phyloP scores from a whole-genome alignment of 2,329 filamentous ascomycete genomes.

The Diaporthe citri region DNA sequence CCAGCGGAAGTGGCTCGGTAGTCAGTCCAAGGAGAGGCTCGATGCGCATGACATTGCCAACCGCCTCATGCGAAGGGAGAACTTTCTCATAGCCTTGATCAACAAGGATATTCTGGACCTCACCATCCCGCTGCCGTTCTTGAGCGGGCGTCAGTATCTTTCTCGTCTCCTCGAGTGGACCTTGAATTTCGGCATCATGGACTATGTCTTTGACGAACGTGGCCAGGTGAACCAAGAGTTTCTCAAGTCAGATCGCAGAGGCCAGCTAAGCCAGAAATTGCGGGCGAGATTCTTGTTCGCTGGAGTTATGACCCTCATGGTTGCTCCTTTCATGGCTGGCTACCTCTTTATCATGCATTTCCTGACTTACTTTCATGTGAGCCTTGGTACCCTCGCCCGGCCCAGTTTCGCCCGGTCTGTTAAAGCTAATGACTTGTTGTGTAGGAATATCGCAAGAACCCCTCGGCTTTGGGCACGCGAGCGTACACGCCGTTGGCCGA shows the following conservation, averaged over 20 bases:
- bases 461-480: slow-evolving; percentile 85
- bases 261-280: slow-evolving; percentile 82
- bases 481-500: slow-evolving; percentile 94
- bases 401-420: neutral
- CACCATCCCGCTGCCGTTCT: slow-evolving; percentile 85
- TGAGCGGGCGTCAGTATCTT: slow-evolving; percentile 84
- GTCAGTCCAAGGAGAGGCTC: slow-evolving; percentile 91
- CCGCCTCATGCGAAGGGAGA: slow-evolving; percentile 94
- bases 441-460: slow-evolving; percentile 95
- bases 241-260: slow-evolving; percentile 84
- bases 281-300: slow-evolving; percentile 84
- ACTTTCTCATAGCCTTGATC: slow-evolving; percentile 95
- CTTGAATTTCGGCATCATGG: slow-evolving; percentile 88
- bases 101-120: slow-evolving; percentile 96
- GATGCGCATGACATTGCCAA: slow-evolving; percentile 98
- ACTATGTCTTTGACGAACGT: slow-evolving; percentile 92
- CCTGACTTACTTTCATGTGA: slow-evolving; percentile 91
- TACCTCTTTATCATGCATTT: slow-evolving; percentile 92
- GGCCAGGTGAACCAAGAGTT: slow-evolving; percentile 91
- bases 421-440: slow-evolving; percentile 4
- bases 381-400: slow-evolving; percentile 45
- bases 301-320: slow-evolving; percentile 86
- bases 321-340: slow-evolving; percentile 87
- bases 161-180: slow-evolving; percentile 94
- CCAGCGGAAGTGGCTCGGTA: slow-evolving; percentile 74